Base-by-base conservation (phyloP, 768 basidiomycete species). In the Cystobasidium tubakii region DNA sequence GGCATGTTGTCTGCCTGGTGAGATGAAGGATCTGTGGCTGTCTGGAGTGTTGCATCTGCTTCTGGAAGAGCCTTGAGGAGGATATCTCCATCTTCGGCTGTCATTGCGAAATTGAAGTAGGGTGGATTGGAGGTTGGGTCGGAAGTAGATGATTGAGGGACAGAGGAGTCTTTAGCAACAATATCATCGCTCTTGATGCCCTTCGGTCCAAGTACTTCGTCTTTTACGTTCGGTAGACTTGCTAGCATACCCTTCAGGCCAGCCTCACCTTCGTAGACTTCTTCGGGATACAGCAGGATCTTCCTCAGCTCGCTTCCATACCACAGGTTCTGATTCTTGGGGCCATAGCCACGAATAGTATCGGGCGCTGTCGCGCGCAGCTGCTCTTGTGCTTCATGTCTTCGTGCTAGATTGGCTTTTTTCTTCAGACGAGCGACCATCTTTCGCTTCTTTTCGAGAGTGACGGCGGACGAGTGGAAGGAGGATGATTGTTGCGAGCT, bases 61-160 rank as follows among this genome's bases (percentile, higher is more conserved):
- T 82, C 62, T 0, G 91, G 92, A 39, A 95, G 81, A 62, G 86
- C 81, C 13, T 86, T 82, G 78, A 96, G 90, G 12, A 96, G 81
- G 70, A 88, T 74, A 65, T 84, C 44, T 19, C 74, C 81, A 81
- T 87, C 86, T 74, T 88, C 87, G 54, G 62, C 83, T 31, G 83
- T 84, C n/a, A 92, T 81, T 23, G 90, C 92, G 79, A 86, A 91
- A 77, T 85, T 87, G 60, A 86, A 91, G 88, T 46, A 88, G 21
- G 66, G 42, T 39, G 74, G 15, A 13, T 69, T 17, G 13, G 31
- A 12, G 36, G 60, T 27, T 27, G 9, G 25, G n/a, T n/a, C n/a
- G 4, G 63, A 65, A 3, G 63, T 12, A 6, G 63, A 34, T 15
- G 63, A 34, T 10, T 29, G 6, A 17, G 42, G 23, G 42, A 7